These are phyloP conservation scores for Colletotrichum higginsianum DNA, from an alignment of 2,329 filamentous ascomycete species.

Conservation along the genomic window DNA sequence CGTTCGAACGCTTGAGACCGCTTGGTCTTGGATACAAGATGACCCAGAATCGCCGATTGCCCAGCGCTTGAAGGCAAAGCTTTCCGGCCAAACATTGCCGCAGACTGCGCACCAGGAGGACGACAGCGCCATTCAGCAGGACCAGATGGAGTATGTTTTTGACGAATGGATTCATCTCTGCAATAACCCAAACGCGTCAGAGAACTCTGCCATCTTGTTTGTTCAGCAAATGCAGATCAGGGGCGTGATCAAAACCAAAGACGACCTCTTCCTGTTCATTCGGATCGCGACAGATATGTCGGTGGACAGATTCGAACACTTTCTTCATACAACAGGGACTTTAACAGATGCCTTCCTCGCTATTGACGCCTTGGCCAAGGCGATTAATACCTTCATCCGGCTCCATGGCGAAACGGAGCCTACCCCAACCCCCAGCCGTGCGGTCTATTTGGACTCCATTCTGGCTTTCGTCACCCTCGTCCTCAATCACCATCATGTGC, in stretches of 20 bases:
- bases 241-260: conserved; percentile 79
- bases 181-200: conserved; percentile 82
- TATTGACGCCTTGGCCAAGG: conserved; percentile 85
- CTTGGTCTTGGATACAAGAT: conserved; percentile 85
- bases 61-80: conserved; percentile 79
- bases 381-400: conserved; percentile 82
- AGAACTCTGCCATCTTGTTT: conserved; percentile 81
- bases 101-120: conserved; percentile 48
- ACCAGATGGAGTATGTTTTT: conserved; percentile 95
- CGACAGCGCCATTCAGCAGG: conserved; percentile 64
- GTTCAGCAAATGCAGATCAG: conserved; percentile 86
- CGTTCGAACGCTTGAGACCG: conserved; percentile 83
- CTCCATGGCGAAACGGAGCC: conserved; percentile 76
- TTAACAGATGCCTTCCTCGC: conserved; percentile 70
- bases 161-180: conserved; percentile 93
- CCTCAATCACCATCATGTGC: conserved; percentile 87
- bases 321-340: conserved; percentile 73
- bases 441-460: conserved; percentile 82
- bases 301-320: conserved; percentile 82
- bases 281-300: conserved; percentile 86
- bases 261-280: conserved; percentile 85
- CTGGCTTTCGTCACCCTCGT: conserved; percentile 85
- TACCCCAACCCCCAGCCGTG: conserved; percentile 73
- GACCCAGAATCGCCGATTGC: conserved; percentile 76
- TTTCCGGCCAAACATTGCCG: conserved; percentile 66